Conservation (phyloP, 306 rosid genomes). For the Glycine latifolia region DNA sequence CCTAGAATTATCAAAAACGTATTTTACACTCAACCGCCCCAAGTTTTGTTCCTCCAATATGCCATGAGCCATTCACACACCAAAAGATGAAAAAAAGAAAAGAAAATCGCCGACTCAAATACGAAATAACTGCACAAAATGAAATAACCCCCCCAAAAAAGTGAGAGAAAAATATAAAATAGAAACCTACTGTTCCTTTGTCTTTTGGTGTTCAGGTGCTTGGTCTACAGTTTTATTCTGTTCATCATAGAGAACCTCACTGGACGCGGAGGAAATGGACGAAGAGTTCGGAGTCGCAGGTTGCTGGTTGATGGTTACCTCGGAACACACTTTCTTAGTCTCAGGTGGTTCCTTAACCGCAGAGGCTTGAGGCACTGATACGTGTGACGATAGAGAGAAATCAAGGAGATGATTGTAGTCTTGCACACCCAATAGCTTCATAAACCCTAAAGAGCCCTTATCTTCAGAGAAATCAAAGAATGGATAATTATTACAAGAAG, state of each 20-base stretch:
- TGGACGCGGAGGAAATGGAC: conserved; percentile 76
- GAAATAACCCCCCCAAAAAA: no score
- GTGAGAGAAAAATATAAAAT: not conserved
- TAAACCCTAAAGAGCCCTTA: conserved; percentile 71
- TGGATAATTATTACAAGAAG: conserved; percentile 33
- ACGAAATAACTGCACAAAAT: not conserved
- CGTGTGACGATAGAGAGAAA: conserved; percentile 38
- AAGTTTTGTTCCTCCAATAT: not conserved
- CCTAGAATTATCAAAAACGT: not conserved
- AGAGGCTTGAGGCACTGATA: conserved; percentile 24
- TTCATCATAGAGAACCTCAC: conserved; percentile 69
- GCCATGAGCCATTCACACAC: not conserved
- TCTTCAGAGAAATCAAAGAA: conserved; percentile 60
- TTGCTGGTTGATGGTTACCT: conserved; percentile 57
- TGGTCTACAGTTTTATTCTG: conserved; percentile 45
- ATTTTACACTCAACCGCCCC: conserved; percentile 20
- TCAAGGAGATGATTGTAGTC: conserved; percentile 54
- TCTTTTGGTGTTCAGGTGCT: not conserved
- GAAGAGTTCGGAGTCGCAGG: conserved; percentile 85
- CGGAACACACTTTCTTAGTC: conserved; percentile 47
- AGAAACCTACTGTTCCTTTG: conserved; percentile 19
- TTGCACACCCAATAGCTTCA: conserved; percentile 71
- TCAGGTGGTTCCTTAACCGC: conserved; percentile 6
- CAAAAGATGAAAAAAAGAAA: not conserved
- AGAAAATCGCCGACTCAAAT: no score